These are phyloP conservation scores for Ophiocordyceps camponoti-leonardi DNA, from an alignment of 2,329 filamentous ascomycete genomes.

Conservation along the genomic window DNA sequence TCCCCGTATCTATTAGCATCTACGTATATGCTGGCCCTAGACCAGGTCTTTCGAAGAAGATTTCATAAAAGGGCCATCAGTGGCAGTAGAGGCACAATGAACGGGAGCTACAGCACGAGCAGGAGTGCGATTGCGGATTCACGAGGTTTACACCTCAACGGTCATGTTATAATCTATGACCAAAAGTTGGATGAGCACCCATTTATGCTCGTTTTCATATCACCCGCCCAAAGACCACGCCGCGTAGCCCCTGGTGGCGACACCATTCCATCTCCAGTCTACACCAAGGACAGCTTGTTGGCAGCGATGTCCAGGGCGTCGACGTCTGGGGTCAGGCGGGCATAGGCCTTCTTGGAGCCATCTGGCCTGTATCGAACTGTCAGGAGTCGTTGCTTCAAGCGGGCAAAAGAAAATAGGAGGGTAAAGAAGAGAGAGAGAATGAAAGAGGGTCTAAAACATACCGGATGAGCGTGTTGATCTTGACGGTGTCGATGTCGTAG, in stretches of 20 bases:
- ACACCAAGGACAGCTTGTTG: slow-evolving; percentile 96
- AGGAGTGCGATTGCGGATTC: not conserved
- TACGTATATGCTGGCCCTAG: no score
- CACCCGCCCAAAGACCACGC: not conserved
- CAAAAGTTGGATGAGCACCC: not conserved
- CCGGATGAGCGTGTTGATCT: slow-evolving; percentile 99
- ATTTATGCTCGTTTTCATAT: not conserved
- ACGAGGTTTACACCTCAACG: not conserved
- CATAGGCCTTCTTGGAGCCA: slow-evolving; percentile 97
- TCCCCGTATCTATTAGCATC: no score
- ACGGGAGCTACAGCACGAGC: not conserved
- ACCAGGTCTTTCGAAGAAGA: no score
- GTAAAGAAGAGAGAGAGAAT: no score
- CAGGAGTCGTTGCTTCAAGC: not conserved
- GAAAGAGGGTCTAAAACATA: slow-evolving; percentile 26
- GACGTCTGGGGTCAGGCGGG: slow-evolving; percentile 85
- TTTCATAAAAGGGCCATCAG: no score
- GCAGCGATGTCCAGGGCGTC: slow-evolving; percentile 98
- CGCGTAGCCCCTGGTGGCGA: slow-evolving; percentile 13
- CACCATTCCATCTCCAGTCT: slow-evolving; percentile 15
- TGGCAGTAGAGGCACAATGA: no score
- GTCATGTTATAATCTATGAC: not conserved
- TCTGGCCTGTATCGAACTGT: slow-evolving; percentile 46
- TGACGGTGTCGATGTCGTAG: slow-evolving; percentile 94
- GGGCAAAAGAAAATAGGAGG: no score